Evolutionary conservation across 129 eudicot genomes (phyloP).

Genomic region (Pseudognaphalium luteoalbum): DNA sequence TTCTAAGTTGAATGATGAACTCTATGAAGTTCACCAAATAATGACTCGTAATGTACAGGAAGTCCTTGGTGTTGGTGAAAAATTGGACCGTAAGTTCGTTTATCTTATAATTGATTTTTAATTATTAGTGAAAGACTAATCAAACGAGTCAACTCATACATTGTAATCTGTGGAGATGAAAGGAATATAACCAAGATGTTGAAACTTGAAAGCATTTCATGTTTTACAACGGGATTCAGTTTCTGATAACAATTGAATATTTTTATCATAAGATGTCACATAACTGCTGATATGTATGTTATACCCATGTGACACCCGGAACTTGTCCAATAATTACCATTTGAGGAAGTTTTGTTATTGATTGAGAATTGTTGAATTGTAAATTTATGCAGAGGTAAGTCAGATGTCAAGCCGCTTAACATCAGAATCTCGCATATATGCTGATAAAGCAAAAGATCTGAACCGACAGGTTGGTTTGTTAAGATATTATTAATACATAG

Average conservation of each 20-base stretch:
- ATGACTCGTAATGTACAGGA: conserved; percentile 99
- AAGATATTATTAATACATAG: neutral
- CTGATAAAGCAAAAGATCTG: conserved; percentile 89
- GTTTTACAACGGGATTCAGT: conserved; percentile 5
- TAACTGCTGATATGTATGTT: neutral
- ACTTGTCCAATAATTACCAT: neutral
- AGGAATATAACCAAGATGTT: neutral
- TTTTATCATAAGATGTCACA: neutral
- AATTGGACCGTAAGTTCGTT: conserved; percentile 88
- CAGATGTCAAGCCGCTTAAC: conserved; percentile 99
- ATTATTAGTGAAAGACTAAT: neutral
- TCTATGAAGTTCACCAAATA: conserved; percentile 97
- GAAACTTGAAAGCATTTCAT: neutral
- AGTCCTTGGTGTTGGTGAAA: conserved; percentile 99
- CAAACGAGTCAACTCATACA: neutral
- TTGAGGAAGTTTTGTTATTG: conserved; percentile 4
- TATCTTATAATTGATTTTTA: neutral
- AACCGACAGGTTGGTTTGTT: conserved; percentile 84
- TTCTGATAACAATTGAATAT: neutral
- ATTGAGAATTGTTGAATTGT: conserved; percentile 13
- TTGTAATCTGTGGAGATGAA: neutral
- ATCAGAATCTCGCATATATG: conserved; percentile 95
- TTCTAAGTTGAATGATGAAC: conserved; percentile 94
- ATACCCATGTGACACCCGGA: conserved; percentile 1
- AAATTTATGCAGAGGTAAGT: conserved; percentile 86